Evolutionary conservation across 805 yeast species (phyloP), one percentile per base, ranked within the genome.

Genomic region (Myxozyma sirexii): DNA sequence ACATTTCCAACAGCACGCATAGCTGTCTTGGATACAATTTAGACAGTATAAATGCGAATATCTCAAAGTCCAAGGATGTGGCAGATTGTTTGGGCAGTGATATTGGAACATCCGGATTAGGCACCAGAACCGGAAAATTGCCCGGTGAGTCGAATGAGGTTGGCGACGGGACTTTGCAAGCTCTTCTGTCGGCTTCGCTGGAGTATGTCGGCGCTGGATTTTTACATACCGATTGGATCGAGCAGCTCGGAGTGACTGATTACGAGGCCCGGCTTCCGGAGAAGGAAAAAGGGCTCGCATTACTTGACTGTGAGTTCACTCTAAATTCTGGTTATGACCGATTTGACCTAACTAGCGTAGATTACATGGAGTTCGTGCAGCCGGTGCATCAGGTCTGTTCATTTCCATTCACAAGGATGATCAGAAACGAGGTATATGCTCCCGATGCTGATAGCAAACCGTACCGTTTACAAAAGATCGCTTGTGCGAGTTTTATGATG

Each of bases 161-260:
- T 2, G 48, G 35, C 7, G 4, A 44, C 17, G 50, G 60, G 26
- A 41, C 56, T 13, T 43, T 54, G 47, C 37, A 49, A 31, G 38
- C 42, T 5, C 41, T 51, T n/a, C 27, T 59, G 8, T 13, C 43
- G 10, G 59, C 62, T 15, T 23, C 59, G 12, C 41, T 59, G 37
- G 62, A 54, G n/a, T 59, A 59, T 17, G 47, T 59, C 21, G 59
- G 59, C 7, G 27, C 62, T 4, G 41, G 17, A n/a, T 51, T 56
- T 37, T 45, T 56, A 37, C 42, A 50, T 6, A 39, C 38, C 10
- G 41, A 57, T 31, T 57, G 61, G 61, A 23, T 57, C 29, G 49
- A 57, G 39, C 47, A 51, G 23, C 24, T 51, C n/a, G 45, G 45
- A 3, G 41, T 57, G 10, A 26, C 15, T 7, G 44, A 46, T 17